Evolutionary conservation across 2,329 filamentous ascomycete genomes (phyloP), one percentile per base, ranked within the genome.

Genomic region (Verticillium nonalfalfae): DNA sequence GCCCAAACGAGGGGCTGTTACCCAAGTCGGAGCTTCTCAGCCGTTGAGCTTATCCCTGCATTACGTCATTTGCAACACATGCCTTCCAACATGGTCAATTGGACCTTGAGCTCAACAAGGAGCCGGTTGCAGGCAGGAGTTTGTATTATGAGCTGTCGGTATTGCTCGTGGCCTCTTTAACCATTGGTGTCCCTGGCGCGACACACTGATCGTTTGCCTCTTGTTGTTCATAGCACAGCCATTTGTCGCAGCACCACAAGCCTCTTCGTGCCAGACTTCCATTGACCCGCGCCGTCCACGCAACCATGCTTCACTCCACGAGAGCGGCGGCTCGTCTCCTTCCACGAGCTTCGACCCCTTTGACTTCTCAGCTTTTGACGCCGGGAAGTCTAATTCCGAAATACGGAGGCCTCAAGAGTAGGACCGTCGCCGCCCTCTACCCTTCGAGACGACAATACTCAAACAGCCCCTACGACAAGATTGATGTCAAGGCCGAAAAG

Each of bases 401-500:
- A 10, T 50, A n/a, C 18, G 7, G 7, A 11, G 18, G 10, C 40
- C 40, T 50, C 11, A n/a, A 9, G n/a, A 7, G 15, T 10, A 26
- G 40, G 9, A 10, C 9, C 11, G 18, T 15, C 18, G 40, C 9
- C 7, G 18, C 15, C 40, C 15, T 9, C n/a, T 18, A 50, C n/a
- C 40, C 2, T n/a, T 21, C n/a, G 2, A 50, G 40, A 50, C 40
- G 40, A 5, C 40, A 21, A 3, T 71, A 68, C 62, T 69, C 67
- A 10, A 69, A 64, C 62, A 70, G 68, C 55, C 67, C 66, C 10
- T 65, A 66, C 61, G 61, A 66, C 58, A 64, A 72, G 45, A 82
- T 84, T 60, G 81, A 90, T 66, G 75, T 72, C 52, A 78, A 88
- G 65, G 75, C 76, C 35, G 88, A 90, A 71, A 78, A 80, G 56